A percentile compares a stretch with the other conserved stretches of the same genome.
These are phyloP conservation scores for Knufia petricola DNA, from an alignment of 2,329 filamentous ascomycete species.

Conservation along the genomic window DNA sequence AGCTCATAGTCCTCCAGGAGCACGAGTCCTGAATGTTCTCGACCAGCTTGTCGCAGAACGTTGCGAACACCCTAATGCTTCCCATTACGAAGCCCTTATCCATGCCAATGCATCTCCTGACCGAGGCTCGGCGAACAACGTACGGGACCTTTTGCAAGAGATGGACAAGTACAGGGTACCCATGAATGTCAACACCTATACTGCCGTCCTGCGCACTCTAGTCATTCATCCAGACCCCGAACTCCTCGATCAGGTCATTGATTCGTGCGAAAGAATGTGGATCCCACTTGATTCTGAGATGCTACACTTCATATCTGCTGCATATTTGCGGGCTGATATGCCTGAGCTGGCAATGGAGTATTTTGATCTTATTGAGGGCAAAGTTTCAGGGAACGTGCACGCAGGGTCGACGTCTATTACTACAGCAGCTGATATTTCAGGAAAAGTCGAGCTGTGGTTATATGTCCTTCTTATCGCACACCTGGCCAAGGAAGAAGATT, in stretches of 20 bases:
- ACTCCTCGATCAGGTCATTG: slow-evolving; percentile 1
- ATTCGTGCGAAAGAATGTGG: slow-evolving; percentile 1
- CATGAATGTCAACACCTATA: slow-evolving; percentile 58
- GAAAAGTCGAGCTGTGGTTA: slow-evolving; percentile 4
- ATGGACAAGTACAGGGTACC: slow-evolving; percentile 55
- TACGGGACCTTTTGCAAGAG: slow-evolving; percentile 58
- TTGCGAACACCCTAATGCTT: slow-evolving; percentile 28
- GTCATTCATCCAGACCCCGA: slow-evolving; percentile 10
- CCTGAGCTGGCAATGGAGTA: slow-evolving; percentile 6
- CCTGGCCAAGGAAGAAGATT: slow-evolving; percentile 1
- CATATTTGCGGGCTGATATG: slow-evolving; percentile 1
- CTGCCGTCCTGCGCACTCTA: slow-evolving; percentile 47
- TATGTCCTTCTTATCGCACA: slow-evolving; percentile 3
- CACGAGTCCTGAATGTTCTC: slow-evolving; percentile 23
- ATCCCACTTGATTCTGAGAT: slow-evolving; percentile 3
- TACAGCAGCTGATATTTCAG: neutral
- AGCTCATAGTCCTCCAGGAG: slow-evolving; percentile 11
- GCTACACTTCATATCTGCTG: neutral
- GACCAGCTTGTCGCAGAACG: slow-evolving; percentile 32
- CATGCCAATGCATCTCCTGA: slow-evolving; percentile 56
- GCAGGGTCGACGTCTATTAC: neutral
- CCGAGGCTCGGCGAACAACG: slow-evolving; percentile 56
- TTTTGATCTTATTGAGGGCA: neutral
- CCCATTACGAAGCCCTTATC: slow-evolving; percentile 63
- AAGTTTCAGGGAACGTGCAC: neutral